phyloP scores from a whole-genome alignment of 2,329 filamentous ascomycete species.

The Alternaria postmessia region DNA sequence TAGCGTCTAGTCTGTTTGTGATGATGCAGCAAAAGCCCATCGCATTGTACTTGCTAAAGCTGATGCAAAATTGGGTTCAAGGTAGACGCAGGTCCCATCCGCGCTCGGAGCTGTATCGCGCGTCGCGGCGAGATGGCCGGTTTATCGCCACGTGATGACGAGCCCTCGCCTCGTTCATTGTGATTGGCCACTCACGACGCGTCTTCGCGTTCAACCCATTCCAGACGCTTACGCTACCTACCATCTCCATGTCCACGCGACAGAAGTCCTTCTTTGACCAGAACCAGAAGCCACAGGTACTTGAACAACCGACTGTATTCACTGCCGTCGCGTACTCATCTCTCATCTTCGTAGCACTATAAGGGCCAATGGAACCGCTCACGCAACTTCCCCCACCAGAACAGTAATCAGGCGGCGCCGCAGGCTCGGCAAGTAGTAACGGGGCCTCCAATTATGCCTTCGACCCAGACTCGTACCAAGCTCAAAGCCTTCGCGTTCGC shows the following conservation, averaged over 20 bases:
- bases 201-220: conserved; percentile 22
- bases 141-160: conserved; percentile 20
- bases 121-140: conserved; percentile 2
- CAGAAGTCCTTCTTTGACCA: conserved; percentile 63
- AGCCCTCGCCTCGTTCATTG: conserved; percentile 8
- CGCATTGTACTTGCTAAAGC: neutral
- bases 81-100: too few species aligned
- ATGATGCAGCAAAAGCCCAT: neutral
- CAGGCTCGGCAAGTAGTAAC: conserved; percentile 45
- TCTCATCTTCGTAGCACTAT: conserved; percentile 27
- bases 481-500: conserved; percentile 64
- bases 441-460: conserved; percentile 57
- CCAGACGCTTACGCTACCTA: conserved; percentile 11
- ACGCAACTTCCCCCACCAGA: conserved; percentile 40
- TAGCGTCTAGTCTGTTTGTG: too few species aligned
- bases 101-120: neutral
- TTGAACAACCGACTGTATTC: neutral
- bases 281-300: conserved; percentile 53
- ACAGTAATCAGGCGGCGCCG: conserved; percentile 35
- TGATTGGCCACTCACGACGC: conserved; percentile 22
- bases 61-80: neutral
- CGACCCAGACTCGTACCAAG: conserved; percentile 62
- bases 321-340: conserved; percentile 14
- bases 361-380: conserved; percentile 49
- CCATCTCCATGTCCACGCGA: conserved; percentile 54